Evolutionary conservation across 345 rosid genomes (phyloP), one percentile per base, ranked within the genome.

Genomic region (Hibiscus tridactylites): DNA sequence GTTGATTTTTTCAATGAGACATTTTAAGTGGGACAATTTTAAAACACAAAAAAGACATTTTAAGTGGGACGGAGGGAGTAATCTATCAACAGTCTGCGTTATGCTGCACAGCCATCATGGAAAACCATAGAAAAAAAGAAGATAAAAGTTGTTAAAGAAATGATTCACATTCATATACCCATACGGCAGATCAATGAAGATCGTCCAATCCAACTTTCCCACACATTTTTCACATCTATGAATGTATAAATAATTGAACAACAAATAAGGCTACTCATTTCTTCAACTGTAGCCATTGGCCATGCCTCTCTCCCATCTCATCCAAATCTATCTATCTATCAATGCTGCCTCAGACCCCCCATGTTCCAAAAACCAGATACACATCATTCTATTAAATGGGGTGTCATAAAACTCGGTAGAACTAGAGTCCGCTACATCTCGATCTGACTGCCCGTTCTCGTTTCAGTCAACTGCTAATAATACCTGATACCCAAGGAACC

Each of bases 401-500:
- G 44, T 39, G 8, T 39, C 44, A 39, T 39, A 39, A 39, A 39
- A 39, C 46, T 61, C 57, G 8, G 61, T 39, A 53, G 53, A 63
- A 46, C 53, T 68, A 56, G 31, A 33, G 52, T 17, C 15, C 29
- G 9, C 17, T 50, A 70, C 68, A 42, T 42, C 65, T 49, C 13
- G 54, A 57, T 28, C n/a, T 4, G 35, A 50, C 17, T 31, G 35
- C 52, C 61, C 8, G 0, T 37, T 37, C 42, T 37, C 6, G 42
- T 37, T 37, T 37, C 42, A 73, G 73, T 89, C 87, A 91, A 70
- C 49, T 76, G 7, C 81, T 81, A 75, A 82, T 53, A 72, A 91
- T 90, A 71, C 98, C 99, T 50, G 97, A 84, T 57, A 84, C 98
- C 99, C 98, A 96, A 50, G 98, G 97, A 81, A 96, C 98, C 2